A percentile compares a stretch with the other conserved stretches of the same genome.
phyloP scores from a whole-genome alignment of 2,329 filamentous ascomycete species.

The Diaporthe sp. region DNA sequence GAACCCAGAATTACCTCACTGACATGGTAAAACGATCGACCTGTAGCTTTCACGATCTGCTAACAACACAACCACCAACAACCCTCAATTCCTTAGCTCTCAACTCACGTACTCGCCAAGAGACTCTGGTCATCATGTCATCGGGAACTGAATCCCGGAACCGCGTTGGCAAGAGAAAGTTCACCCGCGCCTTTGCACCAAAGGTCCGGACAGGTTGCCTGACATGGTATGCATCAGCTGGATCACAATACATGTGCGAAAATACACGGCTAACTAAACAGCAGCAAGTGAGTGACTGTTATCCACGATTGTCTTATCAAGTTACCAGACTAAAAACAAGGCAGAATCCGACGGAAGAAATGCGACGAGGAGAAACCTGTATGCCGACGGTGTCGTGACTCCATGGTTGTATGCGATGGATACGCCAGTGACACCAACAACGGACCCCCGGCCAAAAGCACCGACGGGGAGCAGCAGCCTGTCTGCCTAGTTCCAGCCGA shows the following conservation, averaged over 20 bases:
- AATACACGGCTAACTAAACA: not conserved
- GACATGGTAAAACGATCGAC: not conserved
- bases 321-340: not conserved
- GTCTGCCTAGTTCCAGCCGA: not conserved
- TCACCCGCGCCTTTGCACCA: not conserved
- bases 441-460: not conserved
- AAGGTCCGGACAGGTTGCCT: conserved; percentile 11
- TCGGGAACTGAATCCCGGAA: not conserved
- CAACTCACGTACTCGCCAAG: not conserved
- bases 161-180: not conserved
- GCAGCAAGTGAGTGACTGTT: not conserved
- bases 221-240: conserved; percentile 3
- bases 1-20: no score
- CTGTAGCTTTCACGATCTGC: not conserved
- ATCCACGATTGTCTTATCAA: accelerated
- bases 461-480: not conserved
- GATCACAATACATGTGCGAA: not conserved
- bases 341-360: not conserved
- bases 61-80: not conserved
- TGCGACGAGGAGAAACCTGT: conserved; percentile 9
- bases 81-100: not conserved
- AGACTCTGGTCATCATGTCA: no score
- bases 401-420: not conserved
- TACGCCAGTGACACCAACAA: not conserved
- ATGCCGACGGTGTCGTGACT: conserved; percentile 11